A percentile compares a stretch with the other conserved stretches of the same genome.
These are phyloP conservation scores for Arthroderma sp. DNA, from an alignment of 2,329 filamentous ascomycete species.

Conservation along the genomic window DNA sequence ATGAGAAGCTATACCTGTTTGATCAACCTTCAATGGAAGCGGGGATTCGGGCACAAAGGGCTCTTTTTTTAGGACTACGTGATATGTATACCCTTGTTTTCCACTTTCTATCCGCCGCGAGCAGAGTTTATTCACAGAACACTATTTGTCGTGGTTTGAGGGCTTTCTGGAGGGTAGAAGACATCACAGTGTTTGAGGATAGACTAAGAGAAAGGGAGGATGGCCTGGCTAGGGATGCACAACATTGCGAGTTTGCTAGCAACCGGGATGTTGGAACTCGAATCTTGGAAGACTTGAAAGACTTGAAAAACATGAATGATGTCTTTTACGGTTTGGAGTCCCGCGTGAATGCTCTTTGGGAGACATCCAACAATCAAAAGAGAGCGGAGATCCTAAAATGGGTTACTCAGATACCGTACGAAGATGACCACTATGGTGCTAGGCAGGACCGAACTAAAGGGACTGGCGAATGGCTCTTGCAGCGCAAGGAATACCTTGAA, in stretches of 20 bases:
- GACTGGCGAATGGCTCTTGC: slow-evolving; percentile 14
- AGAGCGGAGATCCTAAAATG: slow-evolving; percentile 14
- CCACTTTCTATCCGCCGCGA: slow-evolving; percentile 8
- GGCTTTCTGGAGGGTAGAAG: slow-evolving; percentile 1
- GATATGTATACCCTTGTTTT: slow-evolving; percentile 11
- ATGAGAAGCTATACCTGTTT: slow-evolving; percentile 3
- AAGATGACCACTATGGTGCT: slow-evolving; percentile 10
- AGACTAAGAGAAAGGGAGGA: slow-evolving; percentile 6
- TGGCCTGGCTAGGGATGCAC: slow-evolving; percentile 6
- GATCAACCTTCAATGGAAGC: not conserved
- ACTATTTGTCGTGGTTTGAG: not conserved
- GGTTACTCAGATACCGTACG: slow-evolving; percentile 15
- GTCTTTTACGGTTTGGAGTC: not conserved
- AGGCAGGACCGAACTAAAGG: slow-evolving; percentile 5
- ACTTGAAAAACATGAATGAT: not conserved
- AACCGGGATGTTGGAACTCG: not conserved
- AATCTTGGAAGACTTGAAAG: not conserved
- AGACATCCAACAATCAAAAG: slow-evolving; percentile 3
- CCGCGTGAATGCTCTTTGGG: slow-evolving; percentile 1
- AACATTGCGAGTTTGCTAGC: slow-evolving; percentile 4
- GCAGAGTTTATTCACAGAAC: not conserved
- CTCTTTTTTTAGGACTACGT: no score
- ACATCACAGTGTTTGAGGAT: slow-evolving; percentile 6
- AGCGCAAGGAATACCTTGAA: slow-evolving; percentile 6
- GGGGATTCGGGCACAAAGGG: no score